These are phyloP conservation scores for Sphaerosporella brunnea DNA, from an alignment of 495 filamentous ascomycete genomes.

Conservation along the genomic window DNA sequence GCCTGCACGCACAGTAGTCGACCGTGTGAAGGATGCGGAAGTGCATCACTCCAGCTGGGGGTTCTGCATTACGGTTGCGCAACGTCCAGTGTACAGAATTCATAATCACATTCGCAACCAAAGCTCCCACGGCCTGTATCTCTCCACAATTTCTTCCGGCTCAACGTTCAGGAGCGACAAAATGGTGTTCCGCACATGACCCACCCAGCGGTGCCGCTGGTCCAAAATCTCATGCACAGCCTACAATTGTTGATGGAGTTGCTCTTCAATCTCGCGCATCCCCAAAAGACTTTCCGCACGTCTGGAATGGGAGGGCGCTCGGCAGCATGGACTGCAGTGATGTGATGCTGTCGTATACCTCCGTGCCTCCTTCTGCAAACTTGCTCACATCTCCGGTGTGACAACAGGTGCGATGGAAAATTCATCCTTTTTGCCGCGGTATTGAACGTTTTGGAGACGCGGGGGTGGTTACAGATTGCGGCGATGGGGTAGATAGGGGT, in stretches of 20 bases:
- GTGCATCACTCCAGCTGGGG: too few relatives aligned
- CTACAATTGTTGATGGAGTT: neutral
- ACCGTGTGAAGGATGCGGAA: too few relatives aligned
- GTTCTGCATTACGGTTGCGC: too few relatives aligned
- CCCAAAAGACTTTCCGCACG: neutral
- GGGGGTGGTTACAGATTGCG: too few relatives aligned
- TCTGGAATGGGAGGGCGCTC: neutral
- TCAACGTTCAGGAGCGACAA: neutral
- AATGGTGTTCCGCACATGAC: neutral
- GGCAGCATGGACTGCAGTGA: neutral
- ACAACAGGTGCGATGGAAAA: neutral
- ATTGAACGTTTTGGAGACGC: too few relatives aligned
- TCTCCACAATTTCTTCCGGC: neutral
- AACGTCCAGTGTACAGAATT: too few relatives aligned
- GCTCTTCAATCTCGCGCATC: neutral
- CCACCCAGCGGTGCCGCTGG: neutral
- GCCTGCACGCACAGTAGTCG: too few relatives aligned
- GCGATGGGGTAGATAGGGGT: too few relatives aligned
- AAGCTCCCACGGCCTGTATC: neutral
- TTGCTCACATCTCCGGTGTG: neutral
- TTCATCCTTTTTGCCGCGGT: too few relatives aligned
- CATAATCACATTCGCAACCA: too few relatives aligned
- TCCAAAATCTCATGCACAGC: neutral
- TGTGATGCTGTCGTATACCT: neutral
- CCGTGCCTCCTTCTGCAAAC: neutral